Evolutionary conservation across 768 basidiomycete genomes (phyloP).

Genomic region (Leucosporidium scottii): DNA sequence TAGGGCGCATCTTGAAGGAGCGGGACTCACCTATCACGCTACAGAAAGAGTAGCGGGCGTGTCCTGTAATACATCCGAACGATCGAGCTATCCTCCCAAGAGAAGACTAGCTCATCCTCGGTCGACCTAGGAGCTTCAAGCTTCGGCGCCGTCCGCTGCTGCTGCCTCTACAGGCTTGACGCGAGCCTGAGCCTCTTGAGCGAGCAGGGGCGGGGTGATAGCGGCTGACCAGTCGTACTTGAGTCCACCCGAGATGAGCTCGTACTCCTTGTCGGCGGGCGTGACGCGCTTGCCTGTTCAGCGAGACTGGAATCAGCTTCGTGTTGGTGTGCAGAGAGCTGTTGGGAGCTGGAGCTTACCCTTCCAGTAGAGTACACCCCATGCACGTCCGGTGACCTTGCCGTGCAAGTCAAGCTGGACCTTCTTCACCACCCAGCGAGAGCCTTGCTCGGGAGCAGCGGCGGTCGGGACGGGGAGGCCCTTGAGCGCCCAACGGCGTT

Average conservation of each 20-base stretch:
- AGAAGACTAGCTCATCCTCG: too few relatives aligned
- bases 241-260: slow-evolving; percentile 11
- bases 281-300: slow-evolving; percentile 14
- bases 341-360: neutral
- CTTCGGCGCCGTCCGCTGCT: too few relatives aligned
- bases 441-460: slow-evolving; percentile 1
- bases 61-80: too few relatives aligned
- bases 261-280: slow-evolving; percentile 10
- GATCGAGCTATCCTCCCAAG: too few relatives aligned
- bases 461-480: slow-evolving; percentile 13
- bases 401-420: neutral
- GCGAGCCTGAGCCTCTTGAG: neutral
- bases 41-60: too few relatives aligned
- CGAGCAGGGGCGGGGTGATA: slow-evolving; percentile 10
- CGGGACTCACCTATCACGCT: too few relatives aligned
- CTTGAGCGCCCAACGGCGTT: slow-evolving; percentile 14
- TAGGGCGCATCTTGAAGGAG: too few relatives aligned
- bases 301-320: neutral
- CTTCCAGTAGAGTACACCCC: slow-evolving; percentile 20
- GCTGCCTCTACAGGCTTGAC: neutral
- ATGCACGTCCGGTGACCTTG: neutral
- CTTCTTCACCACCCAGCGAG: slow-evolving; percentile 23
- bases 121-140: too few relatives aligned
- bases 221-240: slow-evolving; percentile 19
- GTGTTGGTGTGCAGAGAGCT: neutral